Conservation (phyloP, 169 alveolate genomes). For the Plasmodium reichenowi region DNA sequence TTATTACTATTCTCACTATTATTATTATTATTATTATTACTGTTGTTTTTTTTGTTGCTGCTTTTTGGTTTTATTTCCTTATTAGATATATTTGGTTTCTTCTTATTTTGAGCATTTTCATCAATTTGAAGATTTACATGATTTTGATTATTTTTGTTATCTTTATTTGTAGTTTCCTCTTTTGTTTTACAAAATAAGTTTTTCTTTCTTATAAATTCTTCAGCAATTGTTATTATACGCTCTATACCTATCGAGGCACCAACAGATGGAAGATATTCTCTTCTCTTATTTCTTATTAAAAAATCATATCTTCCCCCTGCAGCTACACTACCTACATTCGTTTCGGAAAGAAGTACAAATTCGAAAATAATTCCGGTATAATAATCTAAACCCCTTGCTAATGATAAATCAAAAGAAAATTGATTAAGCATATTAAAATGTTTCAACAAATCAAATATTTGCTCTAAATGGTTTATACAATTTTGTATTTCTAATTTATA, state of each 20-base stretch:
- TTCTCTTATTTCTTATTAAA: conserved; percentile 93
- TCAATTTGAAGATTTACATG: conserved; percentile 18
- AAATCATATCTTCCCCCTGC: conserved; percentile 98
- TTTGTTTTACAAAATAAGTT: conserved; percentile 2
- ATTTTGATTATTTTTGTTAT: background rate
- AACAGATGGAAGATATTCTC: conserved; percentile 94
- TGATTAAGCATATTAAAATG: conserved; percentile 76
- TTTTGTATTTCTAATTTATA: conserved; percentile 72
- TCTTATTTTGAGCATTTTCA: background rate
- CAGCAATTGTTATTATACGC: conserved; percentile 90
- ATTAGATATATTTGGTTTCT: background rate
- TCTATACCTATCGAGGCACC: conserved; percentile 97
- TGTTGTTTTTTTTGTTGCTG: background rate
- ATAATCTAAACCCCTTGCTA: conserved; percentile 98
- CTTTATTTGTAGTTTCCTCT: background rate
- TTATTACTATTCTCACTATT: conserved; percentile 22
- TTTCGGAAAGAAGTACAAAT: conserved; percentile 91
- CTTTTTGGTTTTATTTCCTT: background rate
- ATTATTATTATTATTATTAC: background rate
- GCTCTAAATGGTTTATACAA: conserved; percentile 72
- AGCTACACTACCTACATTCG: conserved; percentile 95
- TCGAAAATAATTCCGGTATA: conserved; percentile 97
- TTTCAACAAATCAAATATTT: conserved; percentile 77
- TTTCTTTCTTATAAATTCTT: conserved; percentile 47
- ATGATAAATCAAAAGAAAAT: conserved; percentile 91